These are phyloP conservation scores for Myxozyma nipponensis DNA, from an alignment of 805 yeast genomes.

Conservation along the genomic window DNA sequence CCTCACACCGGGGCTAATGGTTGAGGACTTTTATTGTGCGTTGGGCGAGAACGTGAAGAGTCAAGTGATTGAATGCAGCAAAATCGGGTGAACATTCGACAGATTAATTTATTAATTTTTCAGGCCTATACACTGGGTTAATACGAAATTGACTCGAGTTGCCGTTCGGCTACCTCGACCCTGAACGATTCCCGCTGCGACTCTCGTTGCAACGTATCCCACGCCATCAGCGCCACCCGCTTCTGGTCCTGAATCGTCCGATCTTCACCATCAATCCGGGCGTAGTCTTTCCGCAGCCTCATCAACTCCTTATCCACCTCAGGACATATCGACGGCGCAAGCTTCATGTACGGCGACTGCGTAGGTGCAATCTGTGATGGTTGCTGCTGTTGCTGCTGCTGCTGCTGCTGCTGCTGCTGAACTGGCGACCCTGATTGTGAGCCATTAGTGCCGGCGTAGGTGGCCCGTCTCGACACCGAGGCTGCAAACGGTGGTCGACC, in stretches of 20 bases:
- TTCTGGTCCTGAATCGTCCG: constrained; percentile 10
- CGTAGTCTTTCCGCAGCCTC: constrained; percentile 15
- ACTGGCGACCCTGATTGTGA: not conserved
- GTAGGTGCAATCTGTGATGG: not conserved
- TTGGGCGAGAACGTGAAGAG: constrained; percentile 16
- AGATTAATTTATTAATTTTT: constrained; percentile 3
- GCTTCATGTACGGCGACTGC: constrained; percentile 3
- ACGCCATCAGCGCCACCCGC: constrained; percentile 16
- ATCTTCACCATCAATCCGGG: constrained; percentile 13
- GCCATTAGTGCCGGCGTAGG: constrained; percentile 4
- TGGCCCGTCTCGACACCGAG: not conserved
- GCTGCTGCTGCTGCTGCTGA: constrained; percentile 2
- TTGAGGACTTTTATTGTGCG: constrained; percentile 18
- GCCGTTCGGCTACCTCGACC: constrained; percentile 21
- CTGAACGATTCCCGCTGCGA: constrained; percentile 15
- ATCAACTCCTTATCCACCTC: constrained; percentile 20
- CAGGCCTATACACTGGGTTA: not conserved
- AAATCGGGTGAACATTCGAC: constrained; percentile 1
- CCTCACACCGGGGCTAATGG: not conserved
- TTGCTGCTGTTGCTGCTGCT: not conserved
- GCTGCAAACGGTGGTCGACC: constrained; percentile 1
- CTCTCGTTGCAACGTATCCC: constrained; percentile 21
- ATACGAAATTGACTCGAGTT: constrained; percentile 18
- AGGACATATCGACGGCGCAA: constrained; percentile 22
- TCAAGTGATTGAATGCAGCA: constrained; percentile 21